phyloP scores from a whole-genome alignment of 148 eudicot genomes.

The Cornus controversa region DNA sequence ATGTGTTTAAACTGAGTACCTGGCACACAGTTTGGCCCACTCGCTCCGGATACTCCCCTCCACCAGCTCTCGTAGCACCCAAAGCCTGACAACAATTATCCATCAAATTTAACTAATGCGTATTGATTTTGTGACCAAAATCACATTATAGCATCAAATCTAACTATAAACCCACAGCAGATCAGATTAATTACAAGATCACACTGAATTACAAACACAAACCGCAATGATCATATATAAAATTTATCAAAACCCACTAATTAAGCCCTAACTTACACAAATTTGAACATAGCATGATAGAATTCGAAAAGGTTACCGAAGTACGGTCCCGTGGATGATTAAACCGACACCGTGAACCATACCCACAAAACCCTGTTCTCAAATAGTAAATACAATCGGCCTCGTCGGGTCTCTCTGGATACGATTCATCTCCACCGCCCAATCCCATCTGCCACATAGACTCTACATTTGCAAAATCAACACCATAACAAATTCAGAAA shows the following conservation, averaged over 20 bases:
- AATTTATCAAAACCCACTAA: constrained; percentile 17
- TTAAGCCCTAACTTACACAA: constrained; percentile 14
- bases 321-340: constrained; percentile 84
- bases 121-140: not conserved
- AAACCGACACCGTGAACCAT: constrained; percentile 82
- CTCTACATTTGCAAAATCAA: constrained; percentile 51
- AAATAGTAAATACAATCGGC: constrained; percentile 77
- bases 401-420: constrained; percentile 79
- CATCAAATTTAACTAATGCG: constrained; percentile 5
- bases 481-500: constrained; percentile 10
- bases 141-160: not conserved
- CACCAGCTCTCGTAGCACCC: constrained; percentile 52
- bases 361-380: constrained; percentile 83
- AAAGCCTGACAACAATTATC: constrained; percentile 40
- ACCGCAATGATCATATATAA: constrained; percentile 19
- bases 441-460: constrained; percentile 72
- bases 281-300: not conserved
- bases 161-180: not conserved
- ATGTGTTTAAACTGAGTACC: constrained; percentile 37
- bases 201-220: constrained; percentile 1
- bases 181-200: constrained; percentile 3
- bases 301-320: constrained; percentile 30
- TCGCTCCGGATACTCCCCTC: constrained; percentile 80
- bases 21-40: constrained; percentile 88
- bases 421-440: constrained; percentile 42